Conservation (phyloP, 805 yeast genomes). For the Schizosaccharomyces lindneri region DNA sequence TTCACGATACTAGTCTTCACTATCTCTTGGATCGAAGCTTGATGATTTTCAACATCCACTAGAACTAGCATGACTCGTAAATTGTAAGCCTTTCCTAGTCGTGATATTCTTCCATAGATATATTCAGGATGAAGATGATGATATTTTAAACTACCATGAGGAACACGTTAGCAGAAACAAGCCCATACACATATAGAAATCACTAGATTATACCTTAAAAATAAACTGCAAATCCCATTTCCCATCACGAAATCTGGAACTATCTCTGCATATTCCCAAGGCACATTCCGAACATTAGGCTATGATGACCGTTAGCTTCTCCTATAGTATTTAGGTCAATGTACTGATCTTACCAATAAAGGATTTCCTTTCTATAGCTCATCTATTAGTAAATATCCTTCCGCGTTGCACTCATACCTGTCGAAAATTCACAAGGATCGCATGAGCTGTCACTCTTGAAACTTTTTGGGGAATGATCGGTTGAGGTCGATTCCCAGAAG, state of each 20-base stretch:
- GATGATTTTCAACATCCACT: constrained; percentile 18
- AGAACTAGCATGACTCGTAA: constrained; percentile 15
- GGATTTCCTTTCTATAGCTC: not conserved
- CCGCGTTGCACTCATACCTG: not conserved
- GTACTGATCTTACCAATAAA: not conserved
- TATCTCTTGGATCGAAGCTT: constrained; percentile 14
- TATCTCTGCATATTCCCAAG: constrained; percentile 14
- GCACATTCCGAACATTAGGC: constrained; percentile 7
- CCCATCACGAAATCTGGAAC: constrained; percentile 17
- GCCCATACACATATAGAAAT: not conserved
- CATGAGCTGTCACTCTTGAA: not conserved
- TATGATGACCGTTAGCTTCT: not conserved
- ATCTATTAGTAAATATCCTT: not conserved
- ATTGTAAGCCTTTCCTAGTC: constrained; percentile 13
- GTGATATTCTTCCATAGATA: constrained; percentile 15
- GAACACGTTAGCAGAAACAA: not conserved
- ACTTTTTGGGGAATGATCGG: not conserved
- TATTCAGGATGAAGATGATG: constrained; percentile 19
- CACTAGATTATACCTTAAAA: constrained; percentile 9
- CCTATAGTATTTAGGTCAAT: not conserved
- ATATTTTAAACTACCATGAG: constrained; percentile 7
- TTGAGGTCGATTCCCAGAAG: not conserved
- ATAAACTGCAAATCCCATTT: constrained; percentile 15
- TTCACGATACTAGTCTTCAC: constrained; percentile 13
- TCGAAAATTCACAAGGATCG: not conserved